These are phyloP conservation scores for Ustilago sp. DNA, from an alignment of 1,284 basidiomycete species.

Conservation along the genomic window DNA sequence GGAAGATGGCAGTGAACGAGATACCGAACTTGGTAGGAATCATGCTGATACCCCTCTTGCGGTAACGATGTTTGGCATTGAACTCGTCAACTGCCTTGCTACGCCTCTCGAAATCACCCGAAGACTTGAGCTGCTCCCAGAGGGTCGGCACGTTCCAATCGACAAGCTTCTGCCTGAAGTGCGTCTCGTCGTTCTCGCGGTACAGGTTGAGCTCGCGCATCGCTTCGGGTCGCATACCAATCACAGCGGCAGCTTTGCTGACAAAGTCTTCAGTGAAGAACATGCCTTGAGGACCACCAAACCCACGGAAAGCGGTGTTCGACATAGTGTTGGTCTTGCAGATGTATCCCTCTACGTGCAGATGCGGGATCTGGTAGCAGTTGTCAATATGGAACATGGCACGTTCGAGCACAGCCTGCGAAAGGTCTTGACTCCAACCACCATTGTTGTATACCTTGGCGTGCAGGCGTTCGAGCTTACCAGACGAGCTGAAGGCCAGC, in stretches of 20 bases:
- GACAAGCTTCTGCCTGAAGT: conserved; percentile 67
- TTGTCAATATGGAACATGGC: conserved; percentile 70
- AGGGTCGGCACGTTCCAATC: conserved; percentile 70
- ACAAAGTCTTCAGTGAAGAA: conserved; percentile 68
- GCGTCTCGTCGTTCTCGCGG: conserved; percentile 68
- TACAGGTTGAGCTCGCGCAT: conserved; percentile 69
- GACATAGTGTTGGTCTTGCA: conserved; percentile 70
- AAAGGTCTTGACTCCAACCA: conserved; percentile 69
- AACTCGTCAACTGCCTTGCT: conserved; percentile 64
- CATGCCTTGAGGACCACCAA: conserved; percentile 70
- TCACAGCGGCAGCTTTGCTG: conserved; percentile 64
- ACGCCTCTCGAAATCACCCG: conserved; percentile 61
- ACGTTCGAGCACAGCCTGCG: conserved; percentile 69
- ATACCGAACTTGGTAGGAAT: conserved; percentile 70
- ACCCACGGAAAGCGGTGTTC: conserved; percentile 70
- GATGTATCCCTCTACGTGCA: conserved; percentile 66
- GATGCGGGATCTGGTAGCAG: conserved; percentile 63
- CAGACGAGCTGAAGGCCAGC: conserved; percentile 66
- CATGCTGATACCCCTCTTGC: conserved; percentile 69
- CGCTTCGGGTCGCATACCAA: conserved; percentile 67
- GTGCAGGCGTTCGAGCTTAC: conserved; percentile 67
- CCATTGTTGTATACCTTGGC: conserved; percentile 69
- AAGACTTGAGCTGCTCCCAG: conserved; percentile 58
- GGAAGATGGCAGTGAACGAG: conserved; percentile 66
- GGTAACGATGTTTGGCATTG: conserved; percentile 66